These are phyloP conservation scores for Knufia fluminis DNA, from an alignment of 2,329 filamentous ascomycete species.

Conservation along the genomic window DNA sequence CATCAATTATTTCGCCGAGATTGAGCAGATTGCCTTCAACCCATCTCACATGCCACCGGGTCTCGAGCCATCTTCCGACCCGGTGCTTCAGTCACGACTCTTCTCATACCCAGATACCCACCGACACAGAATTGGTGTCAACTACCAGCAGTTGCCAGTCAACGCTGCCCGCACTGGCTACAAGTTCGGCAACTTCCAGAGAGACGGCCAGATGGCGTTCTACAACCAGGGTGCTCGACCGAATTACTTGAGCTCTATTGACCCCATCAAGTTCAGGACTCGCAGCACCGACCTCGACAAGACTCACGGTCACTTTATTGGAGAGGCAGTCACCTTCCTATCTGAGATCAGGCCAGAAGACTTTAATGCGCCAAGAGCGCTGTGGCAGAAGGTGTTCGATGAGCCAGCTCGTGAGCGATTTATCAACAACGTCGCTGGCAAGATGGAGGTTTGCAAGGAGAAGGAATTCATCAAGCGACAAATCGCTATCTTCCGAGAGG, in stretches of 20 bases:
- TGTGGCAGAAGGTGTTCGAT: slow-evolving; percentile 56
- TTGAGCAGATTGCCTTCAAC: slow-evolving; percentile 62
- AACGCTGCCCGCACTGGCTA: slow-evolving; percentile 44
- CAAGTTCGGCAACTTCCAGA: slow-evolving; percentile 56
- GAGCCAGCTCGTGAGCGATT: slow-evolving; percentile 50
- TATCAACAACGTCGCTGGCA: slow-evolving; percentile 51
- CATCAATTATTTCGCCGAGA: slow-evolving; percentile 56
- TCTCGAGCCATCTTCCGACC: slow-evolving; percentile 60
- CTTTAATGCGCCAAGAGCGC: slow-evolving; percentile 43
- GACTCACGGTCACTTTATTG: slow-evolving; percentile 42
- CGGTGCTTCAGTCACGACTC: slow-evolving; percentile 58
- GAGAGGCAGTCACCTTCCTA: slow-evolving; percentile 42
- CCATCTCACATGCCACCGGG: slow-evolving; percentile 59
- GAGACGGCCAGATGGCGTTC: slow-evolving; percentile 62
- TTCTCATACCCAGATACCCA: slow-evolving; percentile 65
- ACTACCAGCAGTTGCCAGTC: slow-evolving; percentile 57
- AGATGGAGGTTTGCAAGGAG: slow-evolving; percentile 50
- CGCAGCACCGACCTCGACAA: slow-evolving; percentile 41
- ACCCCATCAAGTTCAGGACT: slow-evolving; percentile 42
- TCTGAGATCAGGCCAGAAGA: slow-evolving; percentile 46
- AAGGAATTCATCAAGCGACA: slow-evolving; percentile 55
- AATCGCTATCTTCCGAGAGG: slow-evolving; percentile 57
- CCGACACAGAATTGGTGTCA: slow-evolving; percentile 53
- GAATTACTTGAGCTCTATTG: slow-evolving; percentile 47
- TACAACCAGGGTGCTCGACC: slow-evolving; percentile 54